phyloP scores from a whole-genome alignment of 345 rosid species.

The Ceriops decandra region DNA sequence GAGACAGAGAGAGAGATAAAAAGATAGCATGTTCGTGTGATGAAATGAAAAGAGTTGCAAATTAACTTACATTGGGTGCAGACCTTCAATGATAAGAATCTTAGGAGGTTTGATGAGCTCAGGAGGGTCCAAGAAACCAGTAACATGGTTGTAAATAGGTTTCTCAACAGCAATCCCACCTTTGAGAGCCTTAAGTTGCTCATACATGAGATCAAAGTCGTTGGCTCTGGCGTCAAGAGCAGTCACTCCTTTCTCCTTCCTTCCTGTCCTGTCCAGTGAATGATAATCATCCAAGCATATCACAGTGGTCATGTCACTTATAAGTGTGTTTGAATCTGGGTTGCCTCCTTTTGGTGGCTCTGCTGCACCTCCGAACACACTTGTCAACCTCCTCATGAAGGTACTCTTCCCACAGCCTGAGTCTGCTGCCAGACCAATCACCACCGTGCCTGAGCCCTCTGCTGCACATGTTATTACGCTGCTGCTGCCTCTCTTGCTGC shows the following conservation, averaged over 20 bases:
- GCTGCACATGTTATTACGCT: conserved; percentile 57
- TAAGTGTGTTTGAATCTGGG: conserved; percentile 93
- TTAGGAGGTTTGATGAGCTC: conserved; percentile 91
- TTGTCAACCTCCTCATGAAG: conserved; percentile 82
- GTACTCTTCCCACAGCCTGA: conserved; percentile 96
- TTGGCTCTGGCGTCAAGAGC: conserved; percentile 95
- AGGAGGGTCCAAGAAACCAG: conserved; percentile 86
- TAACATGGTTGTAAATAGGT: conserved; percentile 93
- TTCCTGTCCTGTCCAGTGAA: conserved; percentile 76
- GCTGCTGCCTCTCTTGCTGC: conserved; percentile 22
- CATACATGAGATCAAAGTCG: conserved; percentile 91
- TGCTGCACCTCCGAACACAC: conserved; percentile 94
- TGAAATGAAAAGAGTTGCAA: not conserved
- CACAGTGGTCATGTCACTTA: conserved; percentile 87
- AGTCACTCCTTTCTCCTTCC: conserved; percentile 88
- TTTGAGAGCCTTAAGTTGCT: conserved; percentile 88
- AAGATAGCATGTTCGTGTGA: not conserved
- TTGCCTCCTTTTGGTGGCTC: conserved; percentile 94
- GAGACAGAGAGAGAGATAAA: not conserved
- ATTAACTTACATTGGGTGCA: conserved; percentile 87
- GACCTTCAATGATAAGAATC: conserved; percentile 96
- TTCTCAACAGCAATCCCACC: conserved; percentile 70
- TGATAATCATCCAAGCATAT: conserved; percentile 93
- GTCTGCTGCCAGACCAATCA: conserved; percentile 91
- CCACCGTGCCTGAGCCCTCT: conserved; percentile 55